phyloP scores from a whole-genome alignment of 208 protist species.

The Trichomonas tenax region DNA sequence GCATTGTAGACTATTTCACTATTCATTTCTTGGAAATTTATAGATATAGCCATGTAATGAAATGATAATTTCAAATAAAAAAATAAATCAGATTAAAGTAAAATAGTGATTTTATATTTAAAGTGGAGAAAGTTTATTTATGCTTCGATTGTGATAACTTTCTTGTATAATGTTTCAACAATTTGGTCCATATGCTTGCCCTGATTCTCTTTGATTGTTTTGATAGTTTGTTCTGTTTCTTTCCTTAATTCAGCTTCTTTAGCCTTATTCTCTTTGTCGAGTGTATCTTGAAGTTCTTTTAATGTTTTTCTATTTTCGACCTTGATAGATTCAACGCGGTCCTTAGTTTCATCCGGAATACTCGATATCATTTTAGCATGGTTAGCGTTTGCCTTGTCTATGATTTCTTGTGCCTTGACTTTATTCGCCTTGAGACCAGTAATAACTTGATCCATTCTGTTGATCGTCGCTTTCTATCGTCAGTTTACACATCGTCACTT shows the following conservation, averaged over 20 bases:
- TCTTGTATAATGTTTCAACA: neutral
- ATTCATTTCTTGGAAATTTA: too few relatives aligned
- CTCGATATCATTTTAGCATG: neutral
- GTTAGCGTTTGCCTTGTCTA: neutral
- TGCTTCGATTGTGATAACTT: neutral
- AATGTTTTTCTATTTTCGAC: neutral
- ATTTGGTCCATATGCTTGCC: neutral
- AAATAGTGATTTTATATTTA: too few relatives aligned
- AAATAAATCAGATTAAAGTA: too few relatives aligned
- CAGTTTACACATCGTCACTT: neutral
- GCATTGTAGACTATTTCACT: too few relatives aligned
- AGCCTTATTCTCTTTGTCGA: neutral
- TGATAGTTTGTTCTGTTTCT: neutral
- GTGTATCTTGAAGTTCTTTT: neutral
- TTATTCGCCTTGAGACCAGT: neutral
- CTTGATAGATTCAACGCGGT: neutral
- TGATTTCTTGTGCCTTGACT: neutral
- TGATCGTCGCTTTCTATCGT: neutral
- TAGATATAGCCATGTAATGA: too few relatives aligned
- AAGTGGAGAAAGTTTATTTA: too few relatives aligned
- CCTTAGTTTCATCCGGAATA: neutral
- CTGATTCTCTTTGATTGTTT: neutral
- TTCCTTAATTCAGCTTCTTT: neutral
- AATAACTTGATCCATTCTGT: neutral
- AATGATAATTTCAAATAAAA: too few relatives aligned